phyloP scores from a whole-genome alignment of 2,329 filamentous ascomycete species.

The Colletotrichum costaricense region DNA sequence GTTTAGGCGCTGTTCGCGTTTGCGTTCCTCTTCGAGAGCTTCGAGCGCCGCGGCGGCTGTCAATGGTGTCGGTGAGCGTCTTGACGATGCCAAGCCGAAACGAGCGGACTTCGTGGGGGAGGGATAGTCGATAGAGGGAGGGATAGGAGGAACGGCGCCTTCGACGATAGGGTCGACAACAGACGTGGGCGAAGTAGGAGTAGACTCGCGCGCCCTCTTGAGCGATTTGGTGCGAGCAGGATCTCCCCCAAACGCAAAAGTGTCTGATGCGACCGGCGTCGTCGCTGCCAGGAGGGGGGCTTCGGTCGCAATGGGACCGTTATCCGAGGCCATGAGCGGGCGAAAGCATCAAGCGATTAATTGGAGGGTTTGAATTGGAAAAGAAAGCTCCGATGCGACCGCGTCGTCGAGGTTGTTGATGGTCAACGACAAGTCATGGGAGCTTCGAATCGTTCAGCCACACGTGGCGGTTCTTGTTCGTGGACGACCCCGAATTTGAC shows the following conservation, averaged over 20 bases:
- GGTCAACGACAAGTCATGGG: slow-evolving; percentile 30
- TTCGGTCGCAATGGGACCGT: slow-evolving; percentile 64
- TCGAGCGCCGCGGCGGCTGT: slow-evolving; percentile 57
- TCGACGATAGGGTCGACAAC: slow-evolving; percentile 39
- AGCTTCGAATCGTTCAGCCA: slow-evolving; percentile 35
- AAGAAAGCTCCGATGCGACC: slow-evolving; percentile 19
- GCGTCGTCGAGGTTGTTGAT: slow-evolving; percentile 26
- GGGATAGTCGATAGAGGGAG: slow-evolving; percentile 36
- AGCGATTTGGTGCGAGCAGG: slow-evolving; percentile 51
- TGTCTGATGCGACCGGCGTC: slow-evolving; percentile 51
- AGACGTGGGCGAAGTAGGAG: slow-evolving; percentile 50
- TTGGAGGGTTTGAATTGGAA: neutral
- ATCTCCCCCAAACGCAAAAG: slow-evolving; percentile 49
- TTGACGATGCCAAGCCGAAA: slow-evolving; percentile 53
- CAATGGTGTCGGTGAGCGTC: slow-evolving; percentile 58
- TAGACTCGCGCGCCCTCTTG: slow-evolving; percentile 56
- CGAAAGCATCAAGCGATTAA: slow-evolving; percentile 29
- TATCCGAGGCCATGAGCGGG: slow-evolving; percentile 63
- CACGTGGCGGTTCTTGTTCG: slow-evolving; percentile 32
- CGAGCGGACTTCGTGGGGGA: slow-evolving; percentile 67
- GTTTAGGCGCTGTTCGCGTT: slow-evolving; percentile 50
- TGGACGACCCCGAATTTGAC: slow-evolving; percentile 32
- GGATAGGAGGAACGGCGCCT: slow-evolving; percentile 12
- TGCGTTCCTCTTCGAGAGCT: slow-evolving; percentile 65
- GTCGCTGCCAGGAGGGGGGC: slow-evolving; percentile 53